Base-by-base conservation (phyloP, 1,284 basidiomycete species). In the Pyrrhoderma noxium region DNA sequence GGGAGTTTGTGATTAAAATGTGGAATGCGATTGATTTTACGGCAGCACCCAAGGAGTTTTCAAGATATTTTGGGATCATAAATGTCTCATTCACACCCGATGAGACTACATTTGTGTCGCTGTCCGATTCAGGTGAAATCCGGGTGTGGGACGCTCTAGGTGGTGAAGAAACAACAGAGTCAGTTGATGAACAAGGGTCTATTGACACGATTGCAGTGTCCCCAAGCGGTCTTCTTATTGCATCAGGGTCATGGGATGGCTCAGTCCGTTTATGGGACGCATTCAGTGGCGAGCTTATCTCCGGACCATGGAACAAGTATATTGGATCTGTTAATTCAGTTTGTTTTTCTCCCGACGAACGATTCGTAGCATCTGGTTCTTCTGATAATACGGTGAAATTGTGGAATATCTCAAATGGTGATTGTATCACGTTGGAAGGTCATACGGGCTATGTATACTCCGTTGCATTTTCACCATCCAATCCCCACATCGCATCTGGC, bases 101-200 rank as follows among this genome's bases (percentile, higher is more conserved):
- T 25, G 47, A 21, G 11, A 11, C 18, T 16, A 18, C 22, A 34
- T 81, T 95, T 3, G 84, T 97, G n/a, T 90, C 49, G n/a, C n/a
- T 27, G n/a, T 45, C 42, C 8, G 18, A 37, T 16, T 41, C 44
- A 19, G 21, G 93, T 60, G 79, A 81, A n/a, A 19, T 45, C 37
- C 13, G 16, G 8, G 34, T 45, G 23, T 51, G 49, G 49, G 38
- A 45, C 16, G 22, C 34, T n/a, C 19, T n/a, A 34, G 38, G 19
- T 18, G 42, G 49, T 22, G 41, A 35, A 27, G 3, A 8, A 5
- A 16, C 7, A 37, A 11, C 8, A 8, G 46, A 34, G 18, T 36
- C 49, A 16, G 11, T 23, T 23, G 37, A 21, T 3, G 42, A 13
- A 8, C 19, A 51, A n/a, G 23, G 21, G 13, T 8, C 2, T 45